Evolutionary conservation across 306 rosid species (phyloP).

Genomic region (Lupinus albus): DNA sequence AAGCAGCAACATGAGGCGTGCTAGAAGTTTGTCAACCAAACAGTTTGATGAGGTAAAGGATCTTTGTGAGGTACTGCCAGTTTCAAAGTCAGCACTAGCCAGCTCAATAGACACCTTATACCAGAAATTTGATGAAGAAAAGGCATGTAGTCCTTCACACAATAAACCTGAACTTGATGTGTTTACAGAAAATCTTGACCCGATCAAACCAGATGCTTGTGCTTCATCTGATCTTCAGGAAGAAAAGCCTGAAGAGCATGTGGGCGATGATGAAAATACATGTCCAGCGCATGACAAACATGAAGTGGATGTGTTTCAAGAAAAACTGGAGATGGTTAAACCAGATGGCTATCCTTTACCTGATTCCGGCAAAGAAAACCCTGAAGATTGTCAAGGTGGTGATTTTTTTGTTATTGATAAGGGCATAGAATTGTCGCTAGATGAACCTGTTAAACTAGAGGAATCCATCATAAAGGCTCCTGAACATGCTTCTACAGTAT

Average conservation of each 20-base stretch:
- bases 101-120: slow-evolving; percentile 63
- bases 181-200: slow-evolving; percentile 48
- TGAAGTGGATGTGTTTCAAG: slow-evolving; percentile 45
- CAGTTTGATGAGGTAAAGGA: slow-evolving; percentile 59
- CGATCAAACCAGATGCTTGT: slow-evolving; percentile 44
- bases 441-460: slow-evolving; percentile 49
- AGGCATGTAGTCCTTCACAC: slow-evolving; percentile 38
- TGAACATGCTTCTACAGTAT: slow-evolving; percentile 50
- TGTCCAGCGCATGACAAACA: slow-evolving; percentile 48
- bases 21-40: slow-evolving; percentile 51
- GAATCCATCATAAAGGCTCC: slow-evolving; percentile 41
- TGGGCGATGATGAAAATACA: slow-evolving; percentile 43
- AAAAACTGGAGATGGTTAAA: slow-evolving; percentile 47
- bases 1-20: slow-evolving; percentile 47
- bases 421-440: slow-evolving; percentile 57
- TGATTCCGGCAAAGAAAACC: slow-evolving; percentile 48
- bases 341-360: slow-evolving; percentile 35
- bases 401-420: slow-evolving; percentile 65
- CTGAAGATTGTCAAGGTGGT: slow-evolving; percentile 51
- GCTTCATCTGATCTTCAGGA: slow-evolving; percentile 46
- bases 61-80: slow-evolving; percentile 74
- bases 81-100: slow-evolving; percentile 62
- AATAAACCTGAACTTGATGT: slow-evolving; percentile 46
- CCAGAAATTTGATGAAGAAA: slow-evolving; percentile 69
- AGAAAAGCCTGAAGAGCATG: slow-evolving; percentile 42